A percentile compares a stretch with the other conserved stretches of the same genome.
These are phyloP conservation scores for Acanthamoeba triangularis DNA, from an alignment of 208 protist species.

Conservation along the genomic window DNA sequence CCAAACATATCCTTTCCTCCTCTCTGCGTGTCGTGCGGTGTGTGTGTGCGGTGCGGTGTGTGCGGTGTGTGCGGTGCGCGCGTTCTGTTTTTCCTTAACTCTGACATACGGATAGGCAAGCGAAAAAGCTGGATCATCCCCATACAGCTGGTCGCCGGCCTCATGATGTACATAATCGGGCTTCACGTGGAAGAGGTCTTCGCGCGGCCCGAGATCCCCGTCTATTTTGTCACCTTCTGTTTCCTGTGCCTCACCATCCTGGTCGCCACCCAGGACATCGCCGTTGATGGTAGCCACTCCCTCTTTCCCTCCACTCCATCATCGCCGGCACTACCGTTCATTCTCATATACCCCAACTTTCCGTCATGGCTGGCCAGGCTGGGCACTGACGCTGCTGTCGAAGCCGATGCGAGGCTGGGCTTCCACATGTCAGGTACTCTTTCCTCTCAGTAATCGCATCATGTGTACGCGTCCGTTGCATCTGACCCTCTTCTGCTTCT, in stretches of 20 bases:
- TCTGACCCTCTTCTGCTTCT: background rate
- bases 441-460: background rate
- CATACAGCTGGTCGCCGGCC: slow-evolving; percentile 77
- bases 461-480: background rate
- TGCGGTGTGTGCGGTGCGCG: background rate
- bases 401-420: slow-evolving; percentile 81
- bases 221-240: slow-evolving; percentile 78
- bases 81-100: slow-evolving; percentile 11
- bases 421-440: slow-evolving; percentile 82
- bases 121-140: slow-evolving; percentile 86
- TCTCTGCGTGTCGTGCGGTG: background rate
- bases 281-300: slow-evolving; percentile 82
- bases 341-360: background rate
- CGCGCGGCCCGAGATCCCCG: background rate
- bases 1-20: slow-evolving; percentile 3
- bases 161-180: slow-evolving; percentile 50
- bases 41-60: slow-evolving; percentile 2
- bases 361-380: slow-evolving; percentile 11
- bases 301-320: background rate
- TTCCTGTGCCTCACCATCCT: slow-evolving; percentile 84
- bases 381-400: slow-evolving; percentile 86
- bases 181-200: slow-evolving; percentile 50
- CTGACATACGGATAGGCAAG: slow-evolving; percentile 64
- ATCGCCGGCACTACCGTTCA: background rate
- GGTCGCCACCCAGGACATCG: slow-evolving; percentile 88